A percentile compares a stretch with the other conserved stretches of the same genome.
phyloP scores from a whole-genome alignment of 768 basidiomycete species.

The Pleurotus platypus region DNA sequence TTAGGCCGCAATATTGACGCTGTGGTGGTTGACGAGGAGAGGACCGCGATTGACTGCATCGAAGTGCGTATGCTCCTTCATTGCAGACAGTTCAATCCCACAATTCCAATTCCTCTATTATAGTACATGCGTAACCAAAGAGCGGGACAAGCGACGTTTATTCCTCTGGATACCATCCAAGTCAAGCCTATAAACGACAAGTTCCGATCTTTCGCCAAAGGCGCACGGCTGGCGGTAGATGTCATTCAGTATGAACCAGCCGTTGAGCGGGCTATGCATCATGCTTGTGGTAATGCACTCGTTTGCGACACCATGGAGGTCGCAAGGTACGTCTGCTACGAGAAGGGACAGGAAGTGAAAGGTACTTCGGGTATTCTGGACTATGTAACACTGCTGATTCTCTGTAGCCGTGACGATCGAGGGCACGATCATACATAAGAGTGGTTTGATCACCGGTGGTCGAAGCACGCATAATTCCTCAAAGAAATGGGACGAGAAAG shows the following conservation, averaged over 20 bases:
- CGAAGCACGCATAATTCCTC: constrained; percentile 68
- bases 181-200: constrained; percentile 93
- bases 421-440: constrained; percentile 96
- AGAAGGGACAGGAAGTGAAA: constrained; percentile 95
- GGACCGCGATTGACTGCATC: constrained; percentile 96
- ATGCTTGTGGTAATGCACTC: constrained; percentile 92
- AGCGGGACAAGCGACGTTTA: constrained; percentile 94
- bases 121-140: constrained; percentile 95
- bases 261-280: constrained; percentile 93
- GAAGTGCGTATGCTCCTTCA: constrained; percentile 49
- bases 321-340: constrained; percentile 86
- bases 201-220: constrained; percentile 87
- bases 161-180: constrained; percentile 97
- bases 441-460: constrained; percentile 96
- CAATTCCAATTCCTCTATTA: neutral
- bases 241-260: constrained; percentile 79
- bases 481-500: constrained; percentile 94
- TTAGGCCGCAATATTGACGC: constrained; percentile 94
- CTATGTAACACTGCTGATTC: neutral
- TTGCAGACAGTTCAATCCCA: neutral
- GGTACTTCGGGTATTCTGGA: constrained; percentile 44
- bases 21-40: constrained; percentile 94
- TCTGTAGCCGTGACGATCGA: constrained; percentile 87
- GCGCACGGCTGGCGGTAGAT: constrained; percentile 82
- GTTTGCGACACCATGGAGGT: constrained; percentile 97